These are phyloP conservation scores for Immersiella caudata DNA, from an alignment of 495 filamentous ascomycete genomes.

Conservation along the genomic window DNA sequence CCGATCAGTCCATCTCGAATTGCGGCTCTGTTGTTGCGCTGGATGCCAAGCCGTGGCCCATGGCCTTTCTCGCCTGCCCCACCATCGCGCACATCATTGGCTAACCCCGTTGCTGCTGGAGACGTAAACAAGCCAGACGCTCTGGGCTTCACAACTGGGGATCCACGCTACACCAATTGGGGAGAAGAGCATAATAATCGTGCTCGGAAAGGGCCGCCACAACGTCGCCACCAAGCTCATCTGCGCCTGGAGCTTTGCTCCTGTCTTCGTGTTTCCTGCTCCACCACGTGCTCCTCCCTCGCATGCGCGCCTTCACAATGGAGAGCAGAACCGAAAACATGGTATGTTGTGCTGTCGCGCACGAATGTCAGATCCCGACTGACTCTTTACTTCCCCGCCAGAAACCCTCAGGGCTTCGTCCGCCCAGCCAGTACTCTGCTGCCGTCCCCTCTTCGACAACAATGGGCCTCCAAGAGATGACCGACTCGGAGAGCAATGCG, in stretches of 20 bases:
- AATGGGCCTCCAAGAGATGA: slow-evolving; percentile 43
- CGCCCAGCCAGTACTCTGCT: slow-evolving; percentile 22
- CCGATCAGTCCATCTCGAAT: not conserved
- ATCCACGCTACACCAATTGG: slow-evolving; percentile 35
- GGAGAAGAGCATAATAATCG: slow-evolving; percentile 32
- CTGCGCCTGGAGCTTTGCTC: slow-evolving; percentile 36
- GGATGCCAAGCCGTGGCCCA: not conserved
- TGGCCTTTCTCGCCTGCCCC: not conserved
- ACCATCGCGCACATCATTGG: not conserved
- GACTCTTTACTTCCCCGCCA: slow-evolving; percentile 15
- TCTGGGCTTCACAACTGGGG: slow-evolving; percentile 15
- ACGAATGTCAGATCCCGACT: slow-evolving; percentile 7
- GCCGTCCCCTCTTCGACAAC: slow-evolving; percentile 4
- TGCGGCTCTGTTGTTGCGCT: not conserved
- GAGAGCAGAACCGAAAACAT: slow-evolving; percentile 42
- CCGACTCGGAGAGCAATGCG: slow-evolving; percentile 69
- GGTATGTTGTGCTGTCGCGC: slow-evolving; percentile 2
- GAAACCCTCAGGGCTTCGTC: slow-evolving; percentile 29
- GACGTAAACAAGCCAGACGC: slow-evolving; percentile 23
- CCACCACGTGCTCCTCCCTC: slow-evolving; percentile 34
- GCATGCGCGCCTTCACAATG: slow-evolving; percentile 43
- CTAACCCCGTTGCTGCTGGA: slow-evolving; percentile 36
- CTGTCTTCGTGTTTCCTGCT: slow-evolving; percentile 38
- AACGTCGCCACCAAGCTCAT: slow-evolving; percentile 33
- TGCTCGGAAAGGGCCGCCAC: slow-evolving; percentile 27